Base-by-base conservation (phyloP, 2,329 filamentous ascomycete species). In the Colletotrichum magnum region DNA sequence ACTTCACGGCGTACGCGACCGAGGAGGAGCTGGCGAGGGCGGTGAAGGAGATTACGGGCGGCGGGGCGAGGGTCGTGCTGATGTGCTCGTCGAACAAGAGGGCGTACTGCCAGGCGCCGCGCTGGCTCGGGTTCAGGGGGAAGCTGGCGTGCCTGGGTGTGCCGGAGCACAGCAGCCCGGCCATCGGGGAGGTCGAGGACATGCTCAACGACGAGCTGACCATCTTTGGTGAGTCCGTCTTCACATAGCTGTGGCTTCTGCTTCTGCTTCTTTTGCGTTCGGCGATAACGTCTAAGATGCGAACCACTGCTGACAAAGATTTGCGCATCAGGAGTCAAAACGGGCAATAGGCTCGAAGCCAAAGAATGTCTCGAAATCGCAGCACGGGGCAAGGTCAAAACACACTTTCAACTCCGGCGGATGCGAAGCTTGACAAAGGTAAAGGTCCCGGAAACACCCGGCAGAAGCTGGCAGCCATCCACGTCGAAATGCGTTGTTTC, bases 61-160 rank as follows among this genome's bases (percentile, higher is more conserved):
- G 75, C 45, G 67, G 73, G 5, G 74, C 71, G 5, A 64, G 69
- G 3, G 68, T 72, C 2, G 75, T 72, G 15, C 58, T 77, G 36
- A 71, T 76, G 50, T 75, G 75, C 45, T 72, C 72, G 4, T 73
- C 73, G 5, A 71, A 65, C 61, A 72, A 73, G 12, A 71, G 47
- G 12, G 71, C 73, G 3, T 77, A 76, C 54, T 59, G 70, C 5
- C 69, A 74, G 39, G 71, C 72, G 24, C 57, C 77, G 39, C 63
- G 64, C 3, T 74, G 75, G 47, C 58, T 79, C 21, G 74, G 71
- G 12, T 76, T 76, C 58, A 69, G 74, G 36, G 77, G 77, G 24
- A 77, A 75, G 6, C 36, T 77, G 1, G 75, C 77, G 5, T 75
- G 75, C 51, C 72, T 79, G 6, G 75, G 73, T 48, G 74, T 78